These are phyloP conservation scores for Alternaria longipes DNA, from an alignment of 2,329 filamentous ascomycete genomes.

Conservation along the genomic window DNA sequence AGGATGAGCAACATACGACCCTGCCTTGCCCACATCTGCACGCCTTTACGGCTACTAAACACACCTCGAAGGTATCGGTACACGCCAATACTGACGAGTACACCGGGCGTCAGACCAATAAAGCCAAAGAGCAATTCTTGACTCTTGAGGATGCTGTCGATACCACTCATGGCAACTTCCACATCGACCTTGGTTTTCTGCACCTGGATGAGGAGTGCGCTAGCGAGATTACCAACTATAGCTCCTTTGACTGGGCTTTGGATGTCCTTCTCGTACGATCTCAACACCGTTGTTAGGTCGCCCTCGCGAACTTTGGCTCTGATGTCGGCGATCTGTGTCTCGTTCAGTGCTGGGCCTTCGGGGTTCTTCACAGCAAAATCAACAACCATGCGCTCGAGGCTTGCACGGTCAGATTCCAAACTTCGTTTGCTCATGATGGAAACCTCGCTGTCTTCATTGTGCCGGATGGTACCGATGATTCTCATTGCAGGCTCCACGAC, in stretches of 20 bases:
- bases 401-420: constrained; percentile 87
- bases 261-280: constrained; percentile 89
- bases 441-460: constrained; percentile 91
- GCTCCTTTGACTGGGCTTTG: constrained; percentile 83
- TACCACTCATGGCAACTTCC: constrained; percentile 94
- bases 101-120: constrained; percentile 88
- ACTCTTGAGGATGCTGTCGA: constrained; percentile 92
- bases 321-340: constrained; percentile 77
- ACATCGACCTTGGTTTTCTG: constrained; percentile 99
- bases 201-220: constrained; percentile 92
- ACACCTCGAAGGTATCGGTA: constrained; percentile 75
- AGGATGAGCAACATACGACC: constrained; percentile 79
- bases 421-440: constrained; percentile 96
- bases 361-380: constrained; percentile 91
- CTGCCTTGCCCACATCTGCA: constrained; percentile 70
- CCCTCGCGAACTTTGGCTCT: constrained; percentile 85
- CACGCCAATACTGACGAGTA: constrained; percentile 83
- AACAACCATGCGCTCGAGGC: constrained; percentile 96
- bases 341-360: constrained; percentile 68
- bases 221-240: constrained; percentile 83
- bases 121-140: constrained; percentile 98
- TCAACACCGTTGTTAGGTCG: constrained; percentile 89
- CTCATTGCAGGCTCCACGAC: constrained; percentile 85
- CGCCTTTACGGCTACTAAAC: constrained; percentile 75
- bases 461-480: constrained; percentile 89